Evolutionary conservation across 805 yeast species (phyloP), one percentile per base, ranked within the genome.

Genomic region (Zygosaccharomyces pseudorouxii): DNA sequence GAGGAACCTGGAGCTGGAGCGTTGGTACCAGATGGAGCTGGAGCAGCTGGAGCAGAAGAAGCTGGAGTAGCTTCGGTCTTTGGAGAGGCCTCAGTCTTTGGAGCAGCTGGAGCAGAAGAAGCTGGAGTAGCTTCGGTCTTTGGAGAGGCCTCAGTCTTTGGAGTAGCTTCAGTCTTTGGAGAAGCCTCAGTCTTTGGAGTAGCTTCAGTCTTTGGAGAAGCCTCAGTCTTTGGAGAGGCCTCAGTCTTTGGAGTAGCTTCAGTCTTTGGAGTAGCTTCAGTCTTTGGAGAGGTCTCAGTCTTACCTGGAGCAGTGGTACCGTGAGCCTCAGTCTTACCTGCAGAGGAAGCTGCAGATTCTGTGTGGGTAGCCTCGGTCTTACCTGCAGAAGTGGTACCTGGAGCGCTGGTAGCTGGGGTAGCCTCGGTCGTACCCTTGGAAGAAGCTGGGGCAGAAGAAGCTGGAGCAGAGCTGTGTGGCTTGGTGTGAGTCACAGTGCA

Each of bases 401-500:
- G 36, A 31, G 36, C 36, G 36, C 20, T 33, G 36, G 36, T 33
- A 18, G 44, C 5, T 38, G 31, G 33, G 37, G 44, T 9, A 28
- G 44, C 44, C 33, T 27, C 22, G 43, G 43, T 39, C 12, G 43
- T 39, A 39, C 42, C 42, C 41, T 38, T 38, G 38, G 28, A 19
- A 11, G 38, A 19, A 31, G 29, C 38, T 41, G 45, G 36, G 31
- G 38, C 22, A 27, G 28, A 8, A 36, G 36, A 23, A 16, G 33
- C 27, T 29, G 29, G 38, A 33, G 42, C 29, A 14, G 33, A 12
- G 18, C 38, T 30, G 16, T 16, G 20, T 19, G 38, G 37, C 37
- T 33, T 33, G 22, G 37, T 33, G 37, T 33, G 37, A 33, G 44
- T 19, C 44, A 51, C 29, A 65, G 92, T 85, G 77, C 95, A 87